These are phyloP conservation scores for Claviceps digitariae DNA, from an alignment of 2,329 filamentous ascomycete genomes.

Conservation along the genomic window DNA sequence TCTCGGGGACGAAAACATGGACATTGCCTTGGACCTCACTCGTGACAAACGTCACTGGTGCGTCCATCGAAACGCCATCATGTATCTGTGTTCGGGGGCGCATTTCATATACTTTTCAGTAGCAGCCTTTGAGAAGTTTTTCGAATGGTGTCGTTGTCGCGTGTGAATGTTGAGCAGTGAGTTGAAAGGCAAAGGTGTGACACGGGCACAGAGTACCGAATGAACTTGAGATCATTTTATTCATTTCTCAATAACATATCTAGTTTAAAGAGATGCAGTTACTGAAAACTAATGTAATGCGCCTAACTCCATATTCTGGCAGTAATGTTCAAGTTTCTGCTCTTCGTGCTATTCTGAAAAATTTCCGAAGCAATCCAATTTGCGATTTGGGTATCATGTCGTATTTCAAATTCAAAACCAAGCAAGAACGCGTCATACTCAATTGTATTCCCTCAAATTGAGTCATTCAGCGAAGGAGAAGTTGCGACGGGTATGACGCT, in stretches of 20 bases:
- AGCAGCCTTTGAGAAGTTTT: not conserved
- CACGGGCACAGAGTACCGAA: not conserved
- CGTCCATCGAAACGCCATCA: constrained; percentile 2
- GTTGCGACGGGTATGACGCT: constrained; percentile 1
- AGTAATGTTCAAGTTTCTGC: not conserved
- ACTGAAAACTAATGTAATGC: not conserved
- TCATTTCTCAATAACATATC: not conserved
- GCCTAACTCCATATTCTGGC: not conserved
- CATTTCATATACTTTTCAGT: not conserved
- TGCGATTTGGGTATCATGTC: not conserved
- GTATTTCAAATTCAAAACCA: not conserved
- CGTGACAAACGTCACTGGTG: constrained; percentile 13
- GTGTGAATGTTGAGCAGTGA: not conserved
- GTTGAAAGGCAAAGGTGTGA: not conserved
- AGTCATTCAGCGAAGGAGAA: not conserved
- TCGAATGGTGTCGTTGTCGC: constrained; percentile 3
- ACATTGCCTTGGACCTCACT: constrained; percentile 11
- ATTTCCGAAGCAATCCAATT: not conserved
- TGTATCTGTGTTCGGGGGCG: constrained; percentile 2
- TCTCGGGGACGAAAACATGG: constrained; percentile 14
- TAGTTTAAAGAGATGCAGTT: not conserved
- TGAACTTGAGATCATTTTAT: not conserved
- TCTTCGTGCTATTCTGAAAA: not conserved
- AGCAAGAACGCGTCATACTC: not conserved
- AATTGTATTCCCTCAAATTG: not conserved